Evolutionary conservation across 2,329 filamentous ascomycete genomes (phyloP).

Genomic region (Paraphoma sp.): DNA sequence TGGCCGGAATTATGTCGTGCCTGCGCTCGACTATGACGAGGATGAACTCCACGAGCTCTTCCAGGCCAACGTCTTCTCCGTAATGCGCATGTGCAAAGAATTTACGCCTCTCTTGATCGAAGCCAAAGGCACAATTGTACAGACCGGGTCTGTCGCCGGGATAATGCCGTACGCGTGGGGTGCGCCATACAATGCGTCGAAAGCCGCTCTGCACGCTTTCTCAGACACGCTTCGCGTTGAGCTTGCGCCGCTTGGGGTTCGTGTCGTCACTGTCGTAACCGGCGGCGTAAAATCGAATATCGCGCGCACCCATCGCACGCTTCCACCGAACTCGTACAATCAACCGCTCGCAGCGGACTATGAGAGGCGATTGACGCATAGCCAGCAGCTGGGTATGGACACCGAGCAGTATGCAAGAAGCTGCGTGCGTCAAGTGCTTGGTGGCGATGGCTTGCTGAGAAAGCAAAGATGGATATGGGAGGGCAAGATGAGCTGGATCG

Average conservation of each 20-base stretch:
- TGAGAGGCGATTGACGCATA: conserved; percentile 58
- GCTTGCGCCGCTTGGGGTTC: conserved; percentile 58
- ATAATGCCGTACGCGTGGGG: conserved; percentile 46
- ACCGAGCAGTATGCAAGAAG: conserved; percentile 61
- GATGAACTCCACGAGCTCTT: conserved; percentile 40
- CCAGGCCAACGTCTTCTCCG: conserved; percentile 60
- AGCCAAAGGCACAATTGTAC: conserved; percentile 54
- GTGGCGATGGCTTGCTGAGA: conserved; percentile 34
- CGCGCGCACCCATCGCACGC: conserved; percentile 57
- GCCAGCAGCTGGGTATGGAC: conserved; percentile 60
- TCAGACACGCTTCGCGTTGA: conserved; percentile 65
- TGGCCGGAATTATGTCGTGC: conserved; percentile 63
- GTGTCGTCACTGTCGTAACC: conserved; percentile 59
- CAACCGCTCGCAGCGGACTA: conserved; percentile 60
- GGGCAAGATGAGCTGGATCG: conserved; percentile 57
- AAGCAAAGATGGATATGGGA: conserved; percentile 62
- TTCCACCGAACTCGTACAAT: conserved; percentile 60
- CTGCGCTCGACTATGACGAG: conserved; percentile 61
- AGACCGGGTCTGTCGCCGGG: conserved; percentile 54
- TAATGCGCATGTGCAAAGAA: conserved; percentile 64
- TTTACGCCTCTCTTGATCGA: conserved; percentile 62
- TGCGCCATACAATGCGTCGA: conserved; percentile 63
- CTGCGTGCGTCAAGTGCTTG: conserved; percentile 62
- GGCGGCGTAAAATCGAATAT: conserved; percentile 68
- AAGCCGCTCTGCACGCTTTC: conserved; percentile 66